Evolutionary conservation across 306 rosid genomes (phyloP), one percentile per base, ranked within the genome.

Genomic region (Pterocarpus santalinus): DNA sequence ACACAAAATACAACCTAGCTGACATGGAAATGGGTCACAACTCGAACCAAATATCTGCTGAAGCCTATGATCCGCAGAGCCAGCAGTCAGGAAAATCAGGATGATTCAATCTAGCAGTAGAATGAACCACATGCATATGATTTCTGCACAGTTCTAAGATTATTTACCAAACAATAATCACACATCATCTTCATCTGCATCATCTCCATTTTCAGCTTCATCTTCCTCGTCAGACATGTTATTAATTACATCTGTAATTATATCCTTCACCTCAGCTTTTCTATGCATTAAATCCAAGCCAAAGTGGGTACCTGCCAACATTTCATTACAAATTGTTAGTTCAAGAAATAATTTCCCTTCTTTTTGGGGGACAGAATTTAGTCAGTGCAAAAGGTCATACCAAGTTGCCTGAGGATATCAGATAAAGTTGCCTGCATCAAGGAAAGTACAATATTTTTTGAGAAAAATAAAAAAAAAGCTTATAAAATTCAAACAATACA

Each of bases 361-460:
- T 28, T 5, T 62, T 11, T 5, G 10, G 39, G 10, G 46, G 41
- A 11, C 47, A 53, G 74, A 7, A 10, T 28, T 28, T 36, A 49
- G 32, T 33, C 56, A 76, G 17, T 12, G 56, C 16, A 60, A 79
- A 66, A 10, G 57, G 35, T 4, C 90, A 57, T 89, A 94, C 98
- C 98, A 76, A 94, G 95, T 85, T 84, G 91, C 86, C 76, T 85
- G 77, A 94, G 93, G 83, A 94, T 94, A 75, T 94, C 98, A 15
- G 98, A 94, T 84, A 94, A 81, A 62, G 98, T 94, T 65, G 98
- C 97, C 98, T 94, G 92, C 88, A 86, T 17, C 60, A 75, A 7
- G 8, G 36, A 16, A 67, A 16, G 72, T 33, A 73, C 12, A 55
- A 55, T 55, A n/a, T 3, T n/a, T 55, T 55, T 4, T n/a, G 1